Evolutionary conservation across 2,329 filamentous ascomycete genomes (phyloP), one percentile per base, ranked within the genome.

Genomic region (Hymenoscyphus repandus): DNA sequence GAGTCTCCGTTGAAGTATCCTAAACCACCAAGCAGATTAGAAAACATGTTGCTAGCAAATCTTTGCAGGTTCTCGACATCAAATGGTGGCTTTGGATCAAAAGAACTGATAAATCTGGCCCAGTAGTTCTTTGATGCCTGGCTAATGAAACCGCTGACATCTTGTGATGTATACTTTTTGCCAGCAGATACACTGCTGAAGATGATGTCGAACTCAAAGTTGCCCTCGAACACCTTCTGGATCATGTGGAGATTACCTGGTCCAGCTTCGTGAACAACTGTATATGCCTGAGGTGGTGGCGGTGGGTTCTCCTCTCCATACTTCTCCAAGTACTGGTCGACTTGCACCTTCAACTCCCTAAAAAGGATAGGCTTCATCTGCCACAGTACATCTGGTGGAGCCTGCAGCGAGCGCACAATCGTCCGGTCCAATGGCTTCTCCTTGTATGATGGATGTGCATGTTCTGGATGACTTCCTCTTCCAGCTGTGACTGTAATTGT

Each of bases 1-100:
- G 90, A 86, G 51, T 93, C 79, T 37, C 93, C 93, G 63, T 95
- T 80, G 72, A 99, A 99, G 71, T 95, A 97, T 7, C 93, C 93
- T 61, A 97, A 89, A 42, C 93, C 93, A 50, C 93, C 93, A 33
- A 96, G 77, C 32, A 99, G 74, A 67, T 97, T 99, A 1, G 92
- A 96, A 60, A 99, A 88, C 76, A 99, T 86, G 57, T 86, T 91
- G 67, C 89, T 88, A 56, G 85, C 89, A 67, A 97, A 96, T 51
- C 77, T 77, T 43, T 81, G 75, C 66, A 95, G 93, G 63, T 88
- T 82, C 2, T 81, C 76, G 3, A 79, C 77, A 15, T 80, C 73
- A 68, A 93, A 99, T 0, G 93, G 92, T 0, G 83, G 73, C 62
- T 90, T 78, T 1, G 90, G 83, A 47, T 82, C 75, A 64, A 93